Conservation (phyloP, 495 filamentous ascomycete species). For the Penicillium pancosmium region DNA sequence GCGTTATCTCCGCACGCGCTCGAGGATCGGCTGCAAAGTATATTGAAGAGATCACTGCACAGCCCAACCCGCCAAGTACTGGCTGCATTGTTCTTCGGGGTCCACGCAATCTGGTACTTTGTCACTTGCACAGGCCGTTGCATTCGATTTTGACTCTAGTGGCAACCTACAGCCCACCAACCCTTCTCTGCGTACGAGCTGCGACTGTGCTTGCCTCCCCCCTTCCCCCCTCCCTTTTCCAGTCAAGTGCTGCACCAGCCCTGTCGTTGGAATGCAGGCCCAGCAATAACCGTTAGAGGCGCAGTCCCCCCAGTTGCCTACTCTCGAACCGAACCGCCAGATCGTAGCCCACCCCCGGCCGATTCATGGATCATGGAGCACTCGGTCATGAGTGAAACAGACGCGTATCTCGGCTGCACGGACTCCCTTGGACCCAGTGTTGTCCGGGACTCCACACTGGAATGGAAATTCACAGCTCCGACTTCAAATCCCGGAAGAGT, state of each 20-base stretch:
- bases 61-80: constrained; percentile 6
- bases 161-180: constrained; percentile 8
- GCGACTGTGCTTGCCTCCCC: no score
- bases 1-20: constrained; percentile 17
- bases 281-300: background rate
- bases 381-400: constrained; percentile 36
- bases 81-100: constrained; percentile 1
- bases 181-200: background rate
- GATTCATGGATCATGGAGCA: constrained; percentile 7
- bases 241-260: no score
- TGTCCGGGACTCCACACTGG: constrained; percentile 27
- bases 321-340: background rate
- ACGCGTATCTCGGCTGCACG: constrained; percentile 51
- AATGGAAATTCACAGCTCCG: constrained; percentile 20
- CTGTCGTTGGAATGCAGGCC: background rate
- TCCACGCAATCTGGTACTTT: constrained; percentile 21
- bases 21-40: constrained; percentile 18
- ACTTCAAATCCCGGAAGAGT: constrained; percentile 38
- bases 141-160: constrained; percentile 15
- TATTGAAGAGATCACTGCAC: constrained; percentile 6
- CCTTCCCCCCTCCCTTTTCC: no score
- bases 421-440: constrained; percentile 24
- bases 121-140: constrained; percentile 15
- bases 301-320: background rate
- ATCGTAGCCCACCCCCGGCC: background rate